Evolutionary conservation across 2,329 filamentous ascomycete species (phyloP).

Genomic region (Xylaria sp.): DNA sequence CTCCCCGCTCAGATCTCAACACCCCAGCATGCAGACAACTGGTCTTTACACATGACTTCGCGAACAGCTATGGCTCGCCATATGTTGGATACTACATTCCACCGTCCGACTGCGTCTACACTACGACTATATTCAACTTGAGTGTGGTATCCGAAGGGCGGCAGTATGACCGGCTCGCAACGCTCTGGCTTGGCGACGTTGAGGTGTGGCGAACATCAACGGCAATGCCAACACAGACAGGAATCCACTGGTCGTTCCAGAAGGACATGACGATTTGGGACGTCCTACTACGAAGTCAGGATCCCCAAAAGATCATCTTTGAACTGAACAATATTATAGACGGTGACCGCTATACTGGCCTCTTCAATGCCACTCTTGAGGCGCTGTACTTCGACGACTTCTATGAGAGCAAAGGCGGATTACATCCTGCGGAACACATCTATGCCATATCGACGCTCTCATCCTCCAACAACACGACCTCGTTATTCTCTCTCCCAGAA

Average conservation of each 20-base stretch:
- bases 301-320: conserved; percentile 67
- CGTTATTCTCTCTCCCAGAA: conserved; percentile 65
- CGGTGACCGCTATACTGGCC: conserved; percentile 64
- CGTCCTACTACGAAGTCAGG: conserved; percentile 59
- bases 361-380: conserved; percentile 67
- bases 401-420: conserved; percentile 42
- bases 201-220: conserved; percentile 74
- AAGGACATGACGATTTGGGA: conserved; percentile 72
- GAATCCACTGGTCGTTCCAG: conserved; percentile 64
- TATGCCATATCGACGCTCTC: conserved; percentile 56
- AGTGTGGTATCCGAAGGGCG: conserved; percentile 67
- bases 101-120: conserved; percentile 45
- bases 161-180: conserved; percentile 70
- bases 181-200: conserved; percentile 70
- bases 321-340: conserved; percentile 69
- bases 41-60: conserved; percentile 43
- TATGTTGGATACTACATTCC: conserved; percentile 44
- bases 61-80: conserved; percentile 45
- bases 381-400: conserved; percentile 60
- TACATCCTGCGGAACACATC: conserved; percentile 47
- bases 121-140: conserved; percentile 61
- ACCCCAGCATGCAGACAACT: conserved; percentile 39
- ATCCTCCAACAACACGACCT: conserved; percentile 58
- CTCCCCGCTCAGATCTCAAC: conserved; percentile 39
- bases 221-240: conserved; percentile 67